Percentiles rank a stretch among this genome's conserved stretches.
Evolutionary conservation across 352 stramenopile genomes (phyloP).

Genomic region (Plasmopara muralis): DNA sequence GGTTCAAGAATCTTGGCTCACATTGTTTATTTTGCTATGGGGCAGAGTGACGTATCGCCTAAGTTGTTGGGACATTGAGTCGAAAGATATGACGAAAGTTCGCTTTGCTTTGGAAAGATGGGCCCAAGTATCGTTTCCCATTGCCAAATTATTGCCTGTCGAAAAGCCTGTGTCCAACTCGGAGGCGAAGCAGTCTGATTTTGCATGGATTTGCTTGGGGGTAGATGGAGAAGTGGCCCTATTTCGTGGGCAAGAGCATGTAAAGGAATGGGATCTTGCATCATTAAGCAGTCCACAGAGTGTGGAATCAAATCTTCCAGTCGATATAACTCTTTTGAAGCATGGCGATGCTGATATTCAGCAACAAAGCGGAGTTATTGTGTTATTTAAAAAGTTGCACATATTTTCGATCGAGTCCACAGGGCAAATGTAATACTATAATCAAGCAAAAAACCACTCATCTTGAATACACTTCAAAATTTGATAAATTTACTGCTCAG

Average conservation of each 20-base stretch:
- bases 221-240: conserved; percentile 30
- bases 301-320: conserved; percentile 11
- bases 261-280: conserved; percentile 23
- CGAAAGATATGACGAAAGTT: conserved; percentile 22
- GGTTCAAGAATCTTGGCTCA: neutral
- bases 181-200: conserved; percentile 3
- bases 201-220: conserved; percentile 37
- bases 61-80: conserved; percentile 19
- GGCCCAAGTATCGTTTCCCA: conserved; percentile 31
- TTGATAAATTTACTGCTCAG: conserved; percentile 2
- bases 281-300: conserved; percentile 7
- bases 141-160: conserved; percentile 33
- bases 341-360: neutral
- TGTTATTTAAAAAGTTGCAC: conserved; percentile 28
- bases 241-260: conserved; percentile 27
- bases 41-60: conserved; percentile 41
- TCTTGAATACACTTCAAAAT: neutral
- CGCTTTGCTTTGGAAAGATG: conserved; percentile 33
- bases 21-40: neutral
- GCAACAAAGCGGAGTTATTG: conserved; percentile 18
- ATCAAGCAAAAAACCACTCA: neutral
- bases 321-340: conserved; percentile 25
- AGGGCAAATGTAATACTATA: conserved; percentile 8
- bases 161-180: conserved; percentile 1
- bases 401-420: conserved; percentile 18